phyloP scores from a whole-genome alignment of 352 stramenopile genomes.

The Thraustotheca clavata region DNA sequence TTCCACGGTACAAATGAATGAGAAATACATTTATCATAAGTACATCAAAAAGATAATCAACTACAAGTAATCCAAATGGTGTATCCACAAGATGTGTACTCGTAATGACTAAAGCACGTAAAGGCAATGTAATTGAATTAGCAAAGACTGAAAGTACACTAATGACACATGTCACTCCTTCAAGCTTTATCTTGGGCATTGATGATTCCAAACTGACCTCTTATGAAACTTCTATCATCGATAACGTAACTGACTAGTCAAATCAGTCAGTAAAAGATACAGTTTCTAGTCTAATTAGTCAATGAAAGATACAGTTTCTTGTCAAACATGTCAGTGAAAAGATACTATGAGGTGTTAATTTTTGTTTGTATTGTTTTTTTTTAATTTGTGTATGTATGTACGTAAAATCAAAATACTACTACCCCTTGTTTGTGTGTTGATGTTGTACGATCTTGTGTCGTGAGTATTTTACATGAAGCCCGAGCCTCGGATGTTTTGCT shows the following conservation, averaged over 20 bases:
- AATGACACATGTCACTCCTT: slow-evolving; percentile 13
- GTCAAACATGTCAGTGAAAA: neutral
- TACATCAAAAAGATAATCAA: slow-evolving; percentile 1
- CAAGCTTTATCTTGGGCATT: slow-evolving; percentile 13
- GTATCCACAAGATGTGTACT: slow-evolving; percentile 1
- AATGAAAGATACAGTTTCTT: neutral
- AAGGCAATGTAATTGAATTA: slow-evolving; percentile 12
- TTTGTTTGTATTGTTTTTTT: neutral
- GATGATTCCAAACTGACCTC: too few relatives aligned
- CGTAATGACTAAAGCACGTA: slow-evolving; percentile 5
- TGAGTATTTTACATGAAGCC: slow-evolving; percentile 66
- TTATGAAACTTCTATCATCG: neutral
- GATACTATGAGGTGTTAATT: neutral
- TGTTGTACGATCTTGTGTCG: too few relatives aligned
- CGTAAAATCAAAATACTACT: neutral
- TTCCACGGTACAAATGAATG: neutral
- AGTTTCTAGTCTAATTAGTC: neutral
- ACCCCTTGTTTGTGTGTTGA: too few relatives aligned
- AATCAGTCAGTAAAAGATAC: neutral
- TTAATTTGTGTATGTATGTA: neutral
- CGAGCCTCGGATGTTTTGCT: slow-evolving; percentile 89
- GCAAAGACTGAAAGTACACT: neutral
- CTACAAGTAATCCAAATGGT: neutral
- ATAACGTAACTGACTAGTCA: too few relatives aligned
- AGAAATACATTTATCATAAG: slow-evolving; percentile 7